phyloP scores from a whole-genome alignment of 2,329 filamentous ascomycete species.

The Calonectria pauciramosa region DNA sequence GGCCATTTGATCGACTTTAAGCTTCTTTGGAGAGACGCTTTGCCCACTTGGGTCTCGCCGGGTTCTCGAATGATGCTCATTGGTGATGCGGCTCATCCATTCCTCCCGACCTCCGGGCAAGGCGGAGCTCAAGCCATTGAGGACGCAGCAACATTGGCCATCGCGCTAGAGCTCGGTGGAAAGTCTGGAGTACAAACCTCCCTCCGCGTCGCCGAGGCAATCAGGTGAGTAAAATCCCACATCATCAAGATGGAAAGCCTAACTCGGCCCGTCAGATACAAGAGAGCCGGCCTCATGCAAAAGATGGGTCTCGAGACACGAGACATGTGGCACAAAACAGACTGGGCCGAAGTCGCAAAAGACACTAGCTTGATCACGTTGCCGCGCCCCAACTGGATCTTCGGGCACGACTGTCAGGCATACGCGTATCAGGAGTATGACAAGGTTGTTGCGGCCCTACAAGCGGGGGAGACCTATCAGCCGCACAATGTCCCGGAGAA shows the following conservation, averaged over 20 bases:
- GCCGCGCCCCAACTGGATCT: neutral
- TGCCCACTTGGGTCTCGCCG: neutral
- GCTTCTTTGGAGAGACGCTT: neutral
- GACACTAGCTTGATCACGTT: neutral
- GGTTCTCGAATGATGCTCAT: neutral
- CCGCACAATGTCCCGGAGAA: neutral
- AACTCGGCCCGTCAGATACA: neutral
- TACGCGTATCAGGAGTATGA: conserved; percentile 3
- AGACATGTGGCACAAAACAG: conserved; percentile 3
- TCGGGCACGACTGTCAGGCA: conserved; percentile 4
- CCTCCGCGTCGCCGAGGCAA: neutral
- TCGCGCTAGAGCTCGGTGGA: neutral
- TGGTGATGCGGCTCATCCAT: neutral
- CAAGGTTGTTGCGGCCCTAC: neutral
- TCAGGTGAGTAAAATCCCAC: neutral
- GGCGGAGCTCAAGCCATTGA: neutral
- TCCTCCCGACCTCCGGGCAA: neutral
- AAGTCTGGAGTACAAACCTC: neutral
- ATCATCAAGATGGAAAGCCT: neutral
- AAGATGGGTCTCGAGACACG: neutral
- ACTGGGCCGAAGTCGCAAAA: neutral
- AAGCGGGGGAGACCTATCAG: neutral
- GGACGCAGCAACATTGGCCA: neutral
- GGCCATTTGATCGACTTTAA: neutral
- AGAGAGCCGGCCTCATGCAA: neutral